Evolutionary conservation across 495 filamentous ascomycete genomes (phyloP).

Genomic region (Xylaria flabelliformis): DNA sequence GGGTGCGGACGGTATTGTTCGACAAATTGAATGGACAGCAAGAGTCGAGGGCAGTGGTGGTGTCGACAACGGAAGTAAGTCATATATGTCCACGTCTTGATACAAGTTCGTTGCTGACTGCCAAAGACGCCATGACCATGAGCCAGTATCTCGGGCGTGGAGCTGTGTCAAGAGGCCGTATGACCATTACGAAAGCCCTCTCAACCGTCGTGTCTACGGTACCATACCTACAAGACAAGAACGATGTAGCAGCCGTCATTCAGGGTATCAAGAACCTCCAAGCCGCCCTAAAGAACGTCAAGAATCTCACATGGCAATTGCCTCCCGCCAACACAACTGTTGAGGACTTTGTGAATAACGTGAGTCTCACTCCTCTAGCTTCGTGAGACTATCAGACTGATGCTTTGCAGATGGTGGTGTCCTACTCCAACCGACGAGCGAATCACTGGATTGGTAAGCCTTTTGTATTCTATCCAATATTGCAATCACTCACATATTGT

Average conservation of each 20-base stretch:
- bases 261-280: conserved; percentile 66
- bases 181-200: conserved; percentile 64
- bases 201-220: conserved; percentile 59
- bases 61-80: conserved; percentile 48
- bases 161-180: conserved; percentile 64
- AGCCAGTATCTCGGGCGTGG: conserved; percentile 71
- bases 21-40: conserved; percentile 70
- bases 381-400: conserved; percentile 24
- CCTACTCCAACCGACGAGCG: conserved; percentile 57
- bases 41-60: conserved; percentile 62
- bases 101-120: conserved; percentile 24
- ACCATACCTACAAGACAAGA: conserved; percentile 61
- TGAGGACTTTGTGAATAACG: conserved; percentile 55
- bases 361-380: conserved; percentile 9
- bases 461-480: background rate
- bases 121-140: conserved; percentile 61
- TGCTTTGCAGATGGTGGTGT: conserved; percentile 42
- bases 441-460: conserved; percentile 62
- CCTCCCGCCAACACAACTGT: conserved; percentile 56
- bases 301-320: conserved; percentile 54
- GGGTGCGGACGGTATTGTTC: conserved; percentile 66
- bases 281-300: conserved; percentile 57
- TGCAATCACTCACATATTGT: background rate
- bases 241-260: conserved; percentile 57
- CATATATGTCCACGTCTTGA: background rate